phyloP scores from a whole-genome alignment of 1,139 yeast species.

The Geotrichum klebahnii region DNA sequence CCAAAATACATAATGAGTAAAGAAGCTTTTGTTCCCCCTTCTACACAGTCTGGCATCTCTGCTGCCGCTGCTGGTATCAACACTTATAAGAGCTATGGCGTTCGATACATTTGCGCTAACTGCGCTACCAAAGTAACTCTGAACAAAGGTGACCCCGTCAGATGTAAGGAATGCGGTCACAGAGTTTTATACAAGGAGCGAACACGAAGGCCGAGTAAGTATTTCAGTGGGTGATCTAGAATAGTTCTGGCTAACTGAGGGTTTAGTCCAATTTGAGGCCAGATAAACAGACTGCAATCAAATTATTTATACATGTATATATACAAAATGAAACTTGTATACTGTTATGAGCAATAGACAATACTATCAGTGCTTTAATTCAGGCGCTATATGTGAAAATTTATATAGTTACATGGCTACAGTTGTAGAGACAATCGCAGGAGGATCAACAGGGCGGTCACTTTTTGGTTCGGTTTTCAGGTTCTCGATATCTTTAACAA shows the following conservation, averaged over 20 bases:
- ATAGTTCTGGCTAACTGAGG: not conserved
- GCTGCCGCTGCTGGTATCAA: constrained; percentile 65
- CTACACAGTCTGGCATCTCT: constrained; percentile 60
- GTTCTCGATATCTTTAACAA: constrained; percentile 37
- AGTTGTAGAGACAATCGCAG: constrained; percentile 31
- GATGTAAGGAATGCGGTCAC: constrained; percentile 98
- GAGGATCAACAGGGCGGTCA: constrained; percentile 40
- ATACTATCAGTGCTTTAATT: not conserved
- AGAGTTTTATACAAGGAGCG: constrained; percentile 95
- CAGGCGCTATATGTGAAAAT: no score
- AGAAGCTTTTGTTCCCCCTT: constrained; percentile 92
- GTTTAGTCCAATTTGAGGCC: constrained; percentile 60
- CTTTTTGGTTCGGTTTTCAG: constrained; percentile 19
- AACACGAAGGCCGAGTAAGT: constrained; percentile 84
- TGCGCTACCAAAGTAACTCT: constrained; percentile 87
- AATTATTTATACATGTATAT: constrained; percentile 5
- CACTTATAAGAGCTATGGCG: constrained; percentile 75
- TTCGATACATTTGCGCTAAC: constrained; percentile 91
- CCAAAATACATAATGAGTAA: constrained; percentile 42
- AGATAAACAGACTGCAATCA: constrained; percentile 40
- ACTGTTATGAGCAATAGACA: constrained; percentile 1
- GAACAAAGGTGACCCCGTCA: constrained; percentile 91
- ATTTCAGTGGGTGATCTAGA: not conserved
- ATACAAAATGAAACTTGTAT: constrained; percentile 4
- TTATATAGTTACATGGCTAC: constrained; percentile 8